Evolutionary conservation across 352 stramenopile genomes (phyloP).

Genomic region (Phytophthora pistaciae): DNA sequence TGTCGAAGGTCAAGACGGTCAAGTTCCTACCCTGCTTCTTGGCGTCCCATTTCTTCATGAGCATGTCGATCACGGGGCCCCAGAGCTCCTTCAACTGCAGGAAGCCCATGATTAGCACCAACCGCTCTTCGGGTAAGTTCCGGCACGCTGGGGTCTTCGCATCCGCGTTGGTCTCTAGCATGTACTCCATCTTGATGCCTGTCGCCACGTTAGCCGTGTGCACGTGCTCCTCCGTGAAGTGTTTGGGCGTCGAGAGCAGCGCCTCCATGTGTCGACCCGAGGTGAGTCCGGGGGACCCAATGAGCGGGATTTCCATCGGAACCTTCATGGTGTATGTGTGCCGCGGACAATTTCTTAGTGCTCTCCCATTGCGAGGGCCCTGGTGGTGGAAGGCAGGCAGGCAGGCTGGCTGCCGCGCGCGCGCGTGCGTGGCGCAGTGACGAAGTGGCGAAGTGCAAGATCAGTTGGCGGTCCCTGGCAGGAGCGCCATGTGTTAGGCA

Average conservation of each 20-base stretch:
- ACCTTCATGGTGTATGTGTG: constrained; percentile 14
- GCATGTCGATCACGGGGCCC: constrained; percentile 45
- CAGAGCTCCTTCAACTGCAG: constrained; percentile 53
- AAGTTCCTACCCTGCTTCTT: constrained; percentile 31
- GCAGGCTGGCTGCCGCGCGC: not conserved
- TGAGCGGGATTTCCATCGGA: constrained; percentile 28
- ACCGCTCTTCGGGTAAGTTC: constrained; percentile 28
- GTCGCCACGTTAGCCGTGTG: constrained; percentile 37
- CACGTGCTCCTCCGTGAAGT: constrained; percentile 36
- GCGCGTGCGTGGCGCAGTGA: constrained; percentile 4
- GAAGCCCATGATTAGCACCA: constrained; percentile 61
- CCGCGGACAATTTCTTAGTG: constrained; percentile 13
- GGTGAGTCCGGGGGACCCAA: constrained; percentile 28
- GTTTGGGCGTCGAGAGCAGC: constrained; percentile 31
- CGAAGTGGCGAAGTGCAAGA: not conserved
- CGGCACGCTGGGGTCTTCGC: constrained; percentile 14
- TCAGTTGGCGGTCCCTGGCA: constrained; percentile 23
- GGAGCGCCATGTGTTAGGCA: constrained; percentile 20
- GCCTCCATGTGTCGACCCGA: constrained; percentile 41
- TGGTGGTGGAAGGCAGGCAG: too few relatives aligned
- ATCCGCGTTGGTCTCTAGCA: constrained; percentile 29
- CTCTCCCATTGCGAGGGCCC: too few relatives aligned
- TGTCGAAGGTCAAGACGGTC: constrained; percentile 55
- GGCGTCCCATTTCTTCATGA: constrained; percentile 48
- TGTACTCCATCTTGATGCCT: constrained; percentile 54